phyloP scores from a whole-genome alignment of 169 alveolate genomes.

The Plasmodium reichenowi region DNA sequence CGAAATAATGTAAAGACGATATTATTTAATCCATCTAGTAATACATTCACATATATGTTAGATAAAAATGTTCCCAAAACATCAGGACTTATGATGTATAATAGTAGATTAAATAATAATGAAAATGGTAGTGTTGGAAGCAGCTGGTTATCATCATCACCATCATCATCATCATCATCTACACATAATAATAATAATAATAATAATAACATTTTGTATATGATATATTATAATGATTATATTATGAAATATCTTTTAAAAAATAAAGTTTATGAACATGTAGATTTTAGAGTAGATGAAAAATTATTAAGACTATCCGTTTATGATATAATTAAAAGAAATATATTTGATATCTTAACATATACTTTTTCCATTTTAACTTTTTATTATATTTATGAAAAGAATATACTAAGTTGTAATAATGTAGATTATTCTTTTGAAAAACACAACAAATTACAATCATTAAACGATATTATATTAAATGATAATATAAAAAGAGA shows the following conservation, averaged over 20 bases:
- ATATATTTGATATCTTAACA: slow-evolving; percentile 29
- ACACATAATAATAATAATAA: neutral
- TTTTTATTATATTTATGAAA: slow-evolving; percentile 35
- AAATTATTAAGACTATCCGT: slow-evolving; percentile 13
- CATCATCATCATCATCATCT: neutral
- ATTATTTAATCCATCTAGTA: slow-evolving; percentile 27
- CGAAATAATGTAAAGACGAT: slow-evolving; percentile 52
- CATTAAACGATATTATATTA: slow-evolving; percentile 36
- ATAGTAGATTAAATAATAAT: neutral
- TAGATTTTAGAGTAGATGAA: slow-evolving; percentile 38
- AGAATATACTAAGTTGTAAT: neutral
- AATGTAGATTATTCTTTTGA: slow-evolving; percentile 18
- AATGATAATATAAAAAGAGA: slow-evolving; percentile 47
- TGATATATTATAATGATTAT: slow-evolving; percentile 54
- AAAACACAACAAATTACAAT: neutral
- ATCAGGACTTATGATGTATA: neutral
- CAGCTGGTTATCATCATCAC: neutral
- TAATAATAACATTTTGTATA: neutral
- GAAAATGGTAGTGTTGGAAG: neutral
- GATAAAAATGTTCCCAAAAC: neutral
- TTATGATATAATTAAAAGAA: slow-evolving; percentile 15
- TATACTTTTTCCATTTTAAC: slow-evolving; percentile 28
- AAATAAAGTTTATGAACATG: slow-evolving; percentile 59
- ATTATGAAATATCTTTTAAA: slow-evolving; percentile 59
- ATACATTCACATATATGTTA: slow-evolving; percentile 35